phyloP scores from a whole-genome alignment of 768 basidiomycete genomes.

The Boletus reticulatus region DNA sequence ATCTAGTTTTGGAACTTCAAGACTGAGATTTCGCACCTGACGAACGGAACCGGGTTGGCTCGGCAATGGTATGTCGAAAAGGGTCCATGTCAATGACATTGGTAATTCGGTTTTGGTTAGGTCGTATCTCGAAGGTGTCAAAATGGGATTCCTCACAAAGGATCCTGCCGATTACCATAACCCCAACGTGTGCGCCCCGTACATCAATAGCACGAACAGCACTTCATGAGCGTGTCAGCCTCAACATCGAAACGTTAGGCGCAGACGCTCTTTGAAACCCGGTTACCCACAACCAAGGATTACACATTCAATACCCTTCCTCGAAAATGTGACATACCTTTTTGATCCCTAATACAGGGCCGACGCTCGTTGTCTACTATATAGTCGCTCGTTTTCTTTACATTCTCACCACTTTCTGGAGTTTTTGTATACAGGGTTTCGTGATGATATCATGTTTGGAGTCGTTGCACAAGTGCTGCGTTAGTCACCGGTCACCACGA shows the following conservation, averaged over 20 bases:
- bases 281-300: no score
- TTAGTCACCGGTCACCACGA: no score
- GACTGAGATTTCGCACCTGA: constrained; percentile 50
- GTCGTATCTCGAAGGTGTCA: constrained; percentile 67
- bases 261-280: no score
- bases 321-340: not conserved
- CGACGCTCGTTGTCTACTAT: not conserved
- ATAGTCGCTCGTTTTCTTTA: not conserved
- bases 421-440: no score
- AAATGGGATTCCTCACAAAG: constrained; percentile 56
- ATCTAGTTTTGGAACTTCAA: constrained; percentile 73
- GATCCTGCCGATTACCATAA: constrained; percentile 58
- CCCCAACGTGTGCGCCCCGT: constrained; percentile 62
- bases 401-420: no score
- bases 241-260: no score
- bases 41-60: constrained; percentile 45
- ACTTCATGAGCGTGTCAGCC: constrained; percentile 1
- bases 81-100: not conserved
- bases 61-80: constrained; percentile 56
- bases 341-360: not conserved
- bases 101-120: constrained; percentile 30
- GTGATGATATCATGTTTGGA: no score
- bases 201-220: constrained; percentile 25
- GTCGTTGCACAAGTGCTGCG: no score
- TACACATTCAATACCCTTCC: not conserved